Conservation (phyloP, 805 yeast species). For the Brettanomyces bruxellensis region DNA sequence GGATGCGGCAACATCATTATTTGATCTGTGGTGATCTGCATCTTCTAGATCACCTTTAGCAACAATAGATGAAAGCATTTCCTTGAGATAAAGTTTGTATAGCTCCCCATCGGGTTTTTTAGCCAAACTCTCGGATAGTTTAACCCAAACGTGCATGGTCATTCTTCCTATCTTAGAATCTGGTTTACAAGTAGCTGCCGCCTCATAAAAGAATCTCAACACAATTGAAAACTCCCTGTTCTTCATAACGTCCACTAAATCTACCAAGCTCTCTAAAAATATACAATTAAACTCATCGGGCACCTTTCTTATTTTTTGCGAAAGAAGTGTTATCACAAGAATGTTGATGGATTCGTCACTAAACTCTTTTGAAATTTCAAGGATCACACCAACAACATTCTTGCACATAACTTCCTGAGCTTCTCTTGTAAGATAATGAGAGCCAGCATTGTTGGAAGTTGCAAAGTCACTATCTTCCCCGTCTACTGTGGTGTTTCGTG, state of each 20-base stretch:
- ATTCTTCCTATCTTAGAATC: slow-evolving; percentile 17
- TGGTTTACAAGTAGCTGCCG: slow-evolving; percentile 35
- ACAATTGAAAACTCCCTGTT: slow-evolving; percentile 62
- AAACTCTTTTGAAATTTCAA: slow-evolving; percentile 56
- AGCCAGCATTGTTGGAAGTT: slow-evolving; percentile 12
- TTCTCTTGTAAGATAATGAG: slow-evolving; percentile 14
- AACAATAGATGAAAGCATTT: slow-evolving; percentile 57
- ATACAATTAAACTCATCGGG: slow-evolving; percentile 45
- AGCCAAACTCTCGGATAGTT: slow-evolving; percentile 30
- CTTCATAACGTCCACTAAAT: slow-evolving; percentile 51
- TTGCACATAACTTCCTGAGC: slow-evolving; percentile 33
- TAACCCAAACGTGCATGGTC: slow-evolving; percentile 36
- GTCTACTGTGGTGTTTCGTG: slow-evolving; percentile 19
- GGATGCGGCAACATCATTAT: slow-evolving; percentile 56
- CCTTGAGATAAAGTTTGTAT: slow-evolving; percentile 50
- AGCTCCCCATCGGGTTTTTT: slow-evolving; percentile 32
- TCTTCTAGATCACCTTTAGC: slow-evolving; percentile 73
- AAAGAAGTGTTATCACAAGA: slow-evolving; percentile 69
- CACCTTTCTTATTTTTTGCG: slow-evolving; percentile 54
- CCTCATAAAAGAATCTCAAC: slow-evolving; percentile 45
- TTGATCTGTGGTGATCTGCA: slow-evolving; percentile 69
- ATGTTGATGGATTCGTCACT: slow-evolving; percentile 66
- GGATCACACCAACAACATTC: slow-evolving; percentile 62
- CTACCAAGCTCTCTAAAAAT: slow-evolving; percentile 53
- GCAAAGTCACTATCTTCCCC: slow-evolving; percentile 19